A percentile compares a stretch with the other conserved stretches of the same genome.
Evolutionary conservation across 371 early-diverging fungal species (phyloP).

Genomic region (Mucor saturninus): DNA sequence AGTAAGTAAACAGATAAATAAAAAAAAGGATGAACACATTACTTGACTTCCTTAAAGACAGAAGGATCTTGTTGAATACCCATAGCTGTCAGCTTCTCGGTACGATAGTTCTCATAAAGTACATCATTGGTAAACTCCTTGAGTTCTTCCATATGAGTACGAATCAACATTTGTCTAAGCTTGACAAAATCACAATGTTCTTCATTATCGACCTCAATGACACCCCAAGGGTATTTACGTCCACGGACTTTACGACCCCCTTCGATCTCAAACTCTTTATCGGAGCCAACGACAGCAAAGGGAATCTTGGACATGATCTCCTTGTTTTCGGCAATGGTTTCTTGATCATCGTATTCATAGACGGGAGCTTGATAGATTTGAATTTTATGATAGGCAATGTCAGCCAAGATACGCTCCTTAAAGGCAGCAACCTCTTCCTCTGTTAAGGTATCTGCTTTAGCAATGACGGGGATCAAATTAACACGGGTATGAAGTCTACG

Average conservation of each 20-base stretch:
- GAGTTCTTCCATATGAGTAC: conserved; percentile 91
- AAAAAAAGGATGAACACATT: conserved; percentile 1
- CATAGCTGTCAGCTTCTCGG: conserved; percentile 83
- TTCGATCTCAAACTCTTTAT: conserved; percentile 81
- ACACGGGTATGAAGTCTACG: conserved; percentile 90
- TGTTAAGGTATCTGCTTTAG: conserved; percentile 98
- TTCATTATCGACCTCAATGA: conserved; percentile 92
- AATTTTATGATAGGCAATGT: conserved; percentile 93
- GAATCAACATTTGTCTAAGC: conserved; percentile 89
- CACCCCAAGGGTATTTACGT: conserved; percentile 96
- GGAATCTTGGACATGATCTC: conserved; percentile 96
- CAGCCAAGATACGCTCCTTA: conserved; percentile 92
- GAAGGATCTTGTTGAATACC: conserved; percentile 82
- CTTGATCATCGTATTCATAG: conserved; percentile 92
- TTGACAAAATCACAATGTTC: conserved; percentile 94
- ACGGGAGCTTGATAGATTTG: conserved; percentile 92
- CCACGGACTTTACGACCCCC: conserved; percentile 91
- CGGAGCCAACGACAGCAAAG: conserved; percentile 96
- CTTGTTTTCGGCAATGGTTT: conserved; percentile 91
- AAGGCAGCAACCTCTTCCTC: conserved; percentile 91
- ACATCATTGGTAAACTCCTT: conserved; percentile 94
- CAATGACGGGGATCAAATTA: conserved; percentile 98
- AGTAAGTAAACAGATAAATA: conserved; percentile 3
- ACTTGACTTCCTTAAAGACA: conserved; percentile 84
- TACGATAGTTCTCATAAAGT: conserved; percentile 96